Base-by-base conservation (phyloP, 2,329 filamentous ascomycete genomes). In the Phymatotrichopsis omnivora region DNA sequence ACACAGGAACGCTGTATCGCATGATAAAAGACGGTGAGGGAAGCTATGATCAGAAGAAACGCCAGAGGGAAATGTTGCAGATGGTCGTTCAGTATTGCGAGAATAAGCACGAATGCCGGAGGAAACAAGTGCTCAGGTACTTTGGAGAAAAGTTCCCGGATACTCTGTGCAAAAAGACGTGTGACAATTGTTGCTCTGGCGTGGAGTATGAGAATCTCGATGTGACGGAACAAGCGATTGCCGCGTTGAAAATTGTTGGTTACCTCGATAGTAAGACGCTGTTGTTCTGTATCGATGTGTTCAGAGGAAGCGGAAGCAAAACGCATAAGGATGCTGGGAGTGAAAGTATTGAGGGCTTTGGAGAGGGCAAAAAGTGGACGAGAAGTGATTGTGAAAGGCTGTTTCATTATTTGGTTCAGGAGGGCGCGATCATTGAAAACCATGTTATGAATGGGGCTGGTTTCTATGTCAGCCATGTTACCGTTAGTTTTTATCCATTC, bases 101-200 rank as follows among this genome's bases (percentile, higher is more conserved):
- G 60, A 95, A 95, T 63, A 75, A 75, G 57, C 79, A 75, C 43
- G 85, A 94, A 57, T 98, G 91, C 61, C 80, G 91, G 52, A 75
- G 91, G 49, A 80, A 82, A 1, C 84, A 93, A 62, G 80, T 98
- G 12, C 75, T 98, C 25, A 75, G 75, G n/a, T 98, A 98, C 63
- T 98, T 98, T 67, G 86, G 82, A 46, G 93, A 98, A 63, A 70
- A 71, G 1, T 98, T 96, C 61, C 67, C 75, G 40, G 69, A 71
- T 28, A 72, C 75, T 10, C 72, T 84, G 40, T 98, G 91, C 64
- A 69, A 76, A 37, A 70, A 74, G 39, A 74, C 72, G 1, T 98
- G 91, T 63, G 93, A 98, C 67, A 96, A 94, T 61, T 98, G 91
- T 69, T 76, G 73, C 53, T 83, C 79, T 2, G 77, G 76, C 19